Conservation (phyloP, 148 eudicot species). For the Nepenthes mirabilis region DNA sequence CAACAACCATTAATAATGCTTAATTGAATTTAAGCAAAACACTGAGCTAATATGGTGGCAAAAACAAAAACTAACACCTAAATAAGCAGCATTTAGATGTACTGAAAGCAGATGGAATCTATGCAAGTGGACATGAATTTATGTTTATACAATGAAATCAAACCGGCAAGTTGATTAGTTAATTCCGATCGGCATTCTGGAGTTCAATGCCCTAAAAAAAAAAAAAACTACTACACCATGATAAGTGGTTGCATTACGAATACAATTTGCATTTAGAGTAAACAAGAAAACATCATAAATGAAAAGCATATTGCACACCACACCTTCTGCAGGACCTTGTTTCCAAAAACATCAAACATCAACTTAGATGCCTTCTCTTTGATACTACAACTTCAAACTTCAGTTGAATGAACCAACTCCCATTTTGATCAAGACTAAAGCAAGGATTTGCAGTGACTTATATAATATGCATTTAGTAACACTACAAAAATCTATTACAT, state of each 20-base stretch:
- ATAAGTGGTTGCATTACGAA: too few relatives aligned
- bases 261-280: too few relatives aligned
- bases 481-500: background rate
- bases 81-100: too few relatives aligned
- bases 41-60: too few relatives aligned
- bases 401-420: constrained; percentile 92
- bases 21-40: too few relatives aligned
- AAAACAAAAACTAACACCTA: too few relatives aligned
- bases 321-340: constrained; percentile 95
- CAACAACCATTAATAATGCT: too few relatives aligned
- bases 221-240: constrained; percentile 42
- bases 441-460: constrained; percentile 2
- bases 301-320: constrained; percentile 17
- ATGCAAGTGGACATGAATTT: background rate
- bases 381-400: constrained; percentile 62
- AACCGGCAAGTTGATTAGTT: constrained; percentile 58
- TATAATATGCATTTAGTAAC: background rate
- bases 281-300: background rate
- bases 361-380: constrained; percentile 70
- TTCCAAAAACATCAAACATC: constrained; percentile 98
- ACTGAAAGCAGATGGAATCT: too few relatives aligned
- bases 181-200: constrained; percentile 66
- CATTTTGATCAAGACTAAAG: constrained; percentile 87
- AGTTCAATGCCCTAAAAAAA: constrained; percentile 73
- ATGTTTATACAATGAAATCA: constrained; percentile 22